Conservation (phyloP, 2,329 filamentous ascomycete genomes). For the Beauveria rudraprayagi region DNA sequence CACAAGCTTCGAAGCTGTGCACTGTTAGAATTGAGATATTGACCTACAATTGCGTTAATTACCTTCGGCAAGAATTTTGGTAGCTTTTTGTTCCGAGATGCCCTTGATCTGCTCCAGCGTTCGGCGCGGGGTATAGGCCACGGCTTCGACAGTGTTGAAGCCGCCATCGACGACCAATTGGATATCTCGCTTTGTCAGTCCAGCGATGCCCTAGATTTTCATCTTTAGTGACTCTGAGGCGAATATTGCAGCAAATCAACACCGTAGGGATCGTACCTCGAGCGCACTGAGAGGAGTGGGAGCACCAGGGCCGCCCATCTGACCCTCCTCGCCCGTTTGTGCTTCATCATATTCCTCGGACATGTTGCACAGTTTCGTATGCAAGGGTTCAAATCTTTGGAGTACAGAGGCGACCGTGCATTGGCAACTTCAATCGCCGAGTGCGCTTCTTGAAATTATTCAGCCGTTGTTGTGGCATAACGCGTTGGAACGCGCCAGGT, state of each 20-base stretch:
- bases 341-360: constrained; percentile 57
- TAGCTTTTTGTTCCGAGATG: constrained; percentile 93
- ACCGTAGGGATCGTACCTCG: constrained; percentile 55
- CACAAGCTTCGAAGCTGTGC: constrained; percentile 80
- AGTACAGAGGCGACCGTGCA: neutral
- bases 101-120: constrained; percentile 92
- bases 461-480: constrained; percentile 8
- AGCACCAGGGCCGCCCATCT: constrained; percentile 77
- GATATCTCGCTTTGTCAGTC: constrained; percentile 90
- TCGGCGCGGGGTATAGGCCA: constrained; percentile 83
- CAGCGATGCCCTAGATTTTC: constrained; percentile 62
- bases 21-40: neutral
- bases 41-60: constrained; percentile 12
- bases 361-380: constrained; percentile 25
- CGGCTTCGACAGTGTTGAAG: constrained; percentile 89
- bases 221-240: constrained; percentile 11
- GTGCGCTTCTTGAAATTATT: neutral
- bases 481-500: constrained; percentile 9
- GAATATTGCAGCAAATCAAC: neutral
- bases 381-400: neutral
- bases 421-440: neutral
- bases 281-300: constrained; percentile 80
- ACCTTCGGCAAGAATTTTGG: constrained; percentile 87
- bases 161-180: constrained; percentile 87
- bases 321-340: constrained; percentile 58